Conservation (phyloP, 2,329 filamentous ascomycete genomes). For the Sporothrix globosa region DNA sequence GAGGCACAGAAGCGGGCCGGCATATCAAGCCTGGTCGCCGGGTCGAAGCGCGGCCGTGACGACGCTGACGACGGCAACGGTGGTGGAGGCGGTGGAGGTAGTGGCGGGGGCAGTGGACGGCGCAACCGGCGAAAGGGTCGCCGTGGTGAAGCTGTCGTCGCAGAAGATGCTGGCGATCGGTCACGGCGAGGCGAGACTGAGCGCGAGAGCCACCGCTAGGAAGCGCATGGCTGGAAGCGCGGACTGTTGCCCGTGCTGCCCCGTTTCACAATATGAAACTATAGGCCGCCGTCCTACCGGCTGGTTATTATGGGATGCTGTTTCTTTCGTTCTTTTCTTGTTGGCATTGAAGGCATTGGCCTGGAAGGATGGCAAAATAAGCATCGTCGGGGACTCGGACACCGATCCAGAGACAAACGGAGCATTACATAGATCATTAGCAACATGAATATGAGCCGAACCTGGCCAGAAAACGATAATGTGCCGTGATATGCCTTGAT, state of each 20-base stretch:
- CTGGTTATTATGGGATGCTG: background rate
- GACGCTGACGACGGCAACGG: conserved; percentile 50
- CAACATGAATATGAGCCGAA: background rate
- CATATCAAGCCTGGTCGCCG: conserved; percentile 57
- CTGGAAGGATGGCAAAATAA: conserved; percentile 5
- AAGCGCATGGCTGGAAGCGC: background rate
- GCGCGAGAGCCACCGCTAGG: conserved; percentile 50
- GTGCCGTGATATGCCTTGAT: background rate
- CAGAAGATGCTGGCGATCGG: conserved; percentile 56
- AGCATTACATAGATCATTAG: conserved; percentile 13
- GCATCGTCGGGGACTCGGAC: conserved; percentile 9
- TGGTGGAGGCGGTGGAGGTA: conserved; percentile 36
- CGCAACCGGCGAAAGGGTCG: conserved; percentile 54
- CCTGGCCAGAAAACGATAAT: background rate
- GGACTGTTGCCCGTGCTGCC: too few relatives aligned
- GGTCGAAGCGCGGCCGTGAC: conserved; percentile 57
- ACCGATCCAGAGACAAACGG: background rate
- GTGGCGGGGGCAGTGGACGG: conserved; percentile 33
- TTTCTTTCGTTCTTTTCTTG: too few relatives aligned
- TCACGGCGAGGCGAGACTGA: conserved; percentile 60
- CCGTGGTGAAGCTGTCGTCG: conserved; percentile 53
- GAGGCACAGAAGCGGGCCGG: conserved; percentile 61
- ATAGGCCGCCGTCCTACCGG: background rate
- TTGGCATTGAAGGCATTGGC: background rate
- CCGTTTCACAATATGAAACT: too few relatives aligned